phyloP scores from a whole-genome alignment of 202 grass and related monocot species.

The Carex arenaria region DNA sequence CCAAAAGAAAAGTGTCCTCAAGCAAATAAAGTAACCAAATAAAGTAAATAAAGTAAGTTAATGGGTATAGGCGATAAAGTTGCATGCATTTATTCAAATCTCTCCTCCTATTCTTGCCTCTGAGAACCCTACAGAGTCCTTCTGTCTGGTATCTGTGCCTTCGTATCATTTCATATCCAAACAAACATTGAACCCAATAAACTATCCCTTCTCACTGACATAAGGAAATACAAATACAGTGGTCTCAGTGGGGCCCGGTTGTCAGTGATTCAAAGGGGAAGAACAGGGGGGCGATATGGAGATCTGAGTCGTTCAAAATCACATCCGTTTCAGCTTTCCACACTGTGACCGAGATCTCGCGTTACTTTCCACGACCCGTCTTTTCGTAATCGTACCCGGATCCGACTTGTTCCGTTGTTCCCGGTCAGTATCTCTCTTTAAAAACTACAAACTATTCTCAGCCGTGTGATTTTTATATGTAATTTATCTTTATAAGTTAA shows the following conservation, averaged over 20 bases:
- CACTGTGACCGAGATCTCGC: conserved; percentile 22
- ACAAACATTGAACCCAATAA: conserved; percentile 6
- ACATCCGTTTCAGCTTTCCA: conserved; percentile 15
- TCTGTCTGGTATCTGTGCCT: conserved; percentile 1
- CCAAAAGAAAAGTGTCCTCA: not conserved
- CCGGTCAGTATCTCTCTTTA: too few species aligned
- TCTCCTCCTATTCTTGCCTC: not conserved
- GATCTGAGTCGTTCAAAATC: not conserved
- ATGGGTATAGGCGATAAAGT: not conserved
- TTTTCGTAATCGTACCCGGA: conserved; percentile 15
- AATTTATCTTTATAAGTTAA: too few species aligned
- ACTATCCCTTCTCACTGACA: not conserved
- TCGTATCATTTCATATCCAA: not conserved
- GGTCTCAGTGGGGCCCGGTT: not conserved
- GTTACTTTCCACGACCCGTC: conserved; percentile 23
- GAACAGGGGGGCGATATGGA: not conserved
- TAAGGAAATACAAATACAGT: too few species aligned
- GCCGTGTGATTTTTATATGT: too few species aligned
- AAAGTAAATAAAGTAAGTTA: not conserved
- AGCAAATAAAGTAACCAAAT: too few species aligned
- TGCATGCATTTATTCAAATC: not conserved
- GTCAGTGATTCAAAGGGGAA: not conserved
- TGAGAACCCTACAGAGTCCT: not conserved
- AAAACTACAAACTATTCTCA: too few species aligned
- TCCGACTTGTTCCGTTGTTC: conserved; percentile 3